Percentiles rank a stretch among this genome's conserved stretches.
These are phyloP conservation scores for Zygotorulaspora chibaensis DNA, from an alignment of 805 yeast species.

Conservation along the genomic window DNA sequence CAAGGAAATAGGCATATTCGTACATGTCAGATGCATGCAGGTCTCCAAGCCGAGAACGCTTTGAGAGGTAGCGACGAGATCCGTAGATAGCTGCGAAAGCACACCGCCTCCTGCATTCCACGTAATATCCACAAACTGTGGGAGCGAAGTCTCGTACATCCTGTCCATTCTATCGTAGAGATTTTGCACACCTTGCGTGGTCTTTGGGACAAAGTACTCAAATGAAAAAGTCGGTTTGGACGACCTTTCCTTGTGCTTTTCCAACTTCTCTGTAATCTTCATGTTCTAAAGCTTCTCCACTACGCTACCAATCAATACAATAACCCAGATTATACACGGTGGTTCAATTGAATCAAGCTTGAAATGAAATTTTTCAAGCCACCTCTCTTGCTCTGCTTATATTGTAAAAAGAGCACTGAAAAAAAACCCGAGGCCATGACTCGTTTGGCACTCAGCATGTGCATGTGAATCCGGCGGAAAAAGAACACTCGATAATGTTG, in stretches of 20 bases:
- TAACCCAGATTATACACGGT: neutral
- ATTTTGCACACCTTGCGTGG: slow-evolving; percentile 94
- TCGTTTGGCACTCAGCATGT: neutral
- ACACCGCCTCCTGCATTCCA: slow-evolving; percentile 97
- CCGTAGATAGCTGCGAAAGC: slow-evolving; percentile 75
- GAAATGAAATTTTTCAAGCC: neutral
- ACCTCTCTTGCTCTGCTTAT: neutral
- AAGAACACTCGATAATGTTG: no score
- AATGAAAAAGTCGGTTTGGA: slow-evolving; percentile 76
- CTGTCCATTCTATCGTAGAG: slow-evolving; percentile 95
- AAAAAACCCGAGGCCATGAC: neutral
- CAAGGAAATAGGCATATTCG: slow-evolving; percentile 79
- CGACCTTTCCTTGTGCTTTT: slow-evolving; percentile 30
- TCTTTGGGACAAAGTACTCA: slow-evolving; percentile 96
- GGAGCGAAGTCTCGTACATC: slow-evolving; percentile 81
- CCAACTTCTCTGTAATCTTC: slow-evolving; percentile 41
- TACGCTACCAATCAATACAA: neutral
- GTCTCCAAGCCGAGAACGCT: slow-evolving; percentile 89
- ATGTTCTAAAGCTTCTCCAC: slow-evolving; percentile 17
- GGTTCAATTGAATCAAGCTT: neutral
- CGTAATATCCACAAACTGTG: slow-evolving; percentile 90
- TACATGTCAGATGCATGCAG: slow-evolving; percentile 97
- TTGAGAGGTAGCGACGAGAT: slow-evolving; percentile 87
- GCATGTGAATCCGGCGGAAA: neutral
- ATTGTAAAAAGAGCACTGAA: neutral